These are phyloP conservation scores for Gossypium turneri DNA, from an alignment of 345 rosid species.

Conservation along the genomic window DNA sequence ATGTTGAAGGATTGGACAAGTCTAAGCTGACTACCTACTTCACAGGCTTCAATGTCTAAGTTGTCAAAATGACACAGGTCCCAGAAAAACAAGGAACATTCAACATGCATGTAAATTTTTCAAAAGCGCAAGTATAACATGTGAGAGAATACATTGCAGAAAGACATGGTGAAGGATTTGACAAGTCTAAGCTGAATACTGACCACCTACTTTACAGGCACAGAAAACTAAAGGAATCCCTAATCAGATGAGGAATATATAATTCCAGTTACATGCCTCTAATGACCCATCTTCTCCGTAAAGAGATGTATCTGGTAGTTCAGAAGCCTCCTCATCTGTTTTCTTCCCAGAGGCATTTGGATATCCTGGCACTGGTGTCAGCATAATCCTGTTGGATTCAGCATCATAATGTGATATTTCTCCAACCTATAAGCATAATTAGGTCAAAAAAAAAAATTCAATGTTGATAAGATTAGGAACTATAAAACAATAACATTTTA, in stretches of 20 bases:
- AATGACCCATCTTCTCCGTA: constrained; percentile 76
- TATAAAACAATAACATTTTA: background rate
- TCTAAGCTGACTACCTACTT: background rate
- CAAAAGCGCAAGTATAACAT: background rate
- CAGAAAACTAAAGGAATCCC: background rate
- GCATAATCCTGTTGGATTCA: constrained; percentile 45
- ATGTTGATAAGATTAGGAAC: constrained; percentile 12
- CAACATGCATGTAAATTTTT: background rate
- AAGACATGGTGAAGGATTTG: background rate
- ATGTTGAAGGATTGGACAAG: background rate
- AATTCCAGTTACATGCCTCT: constrained; percentile 37
- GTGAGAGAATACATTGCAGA: constrained; percentile 1
- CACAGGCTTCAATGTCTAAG: background rate
- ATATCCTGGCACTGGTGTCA: constrained; percentile 59
- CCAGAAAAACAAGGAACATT: background rate
- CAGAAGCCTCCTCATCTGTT: constrained; percentile 38
- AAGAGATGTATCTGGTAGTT: constrained; percentile 42
- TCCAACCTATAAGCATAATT: constrained; percentile 60
- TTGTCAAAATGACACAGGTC: background rate
- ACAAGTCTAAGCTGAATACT: background rate
- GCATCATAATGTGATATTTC: constrained; percentile 55
- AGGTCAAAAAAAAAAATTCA: constrained; percentile 3
- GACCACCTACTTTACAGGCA: background rate
- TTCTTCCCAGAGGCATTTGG: constrained; percentile 46
- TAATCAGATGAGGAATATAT: constrained; percentile 1